These are phyloP conservation scores for Botrytis paeoniae DNA, from an alignment of 2,329 filamentous ascomycete genomes.

Conservation along the genomic window DNA sequence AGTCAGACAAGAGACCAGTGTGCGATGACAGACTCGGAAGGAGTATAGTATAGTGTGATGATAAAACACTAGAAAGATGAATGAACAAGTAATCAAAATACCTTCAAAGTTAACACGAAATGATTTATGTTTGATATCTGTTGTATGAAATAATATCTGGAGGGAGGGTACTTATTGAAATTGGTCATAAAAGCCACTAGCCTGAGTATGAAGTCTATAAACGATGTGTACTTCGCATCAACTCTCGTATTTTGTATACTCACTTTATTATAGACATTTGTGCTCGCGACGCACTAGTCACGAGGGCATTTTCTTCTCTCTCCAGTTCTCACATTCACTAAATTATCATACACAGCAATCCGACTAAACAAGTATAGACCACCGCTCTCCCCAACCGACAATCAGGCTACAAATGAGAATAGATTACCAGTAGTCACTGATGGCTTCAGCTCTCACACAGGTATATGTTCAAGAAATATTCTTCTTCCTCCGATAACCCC, in stretches of 20 bases:
- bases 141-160: neutral
- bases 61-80: neutral
- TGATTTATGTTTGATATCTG: neutral
- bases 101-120: neutral
- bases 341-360: neutral
- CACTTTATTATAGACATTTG: neutral
- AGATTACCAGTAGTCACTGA: neutral
- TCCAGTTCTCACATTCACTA: neutral
- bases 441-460: too few species aligned
- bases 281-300: neutral
- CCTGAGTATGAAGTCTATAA: neutral
- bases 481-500: too few species aligned
- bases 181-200: neutral
- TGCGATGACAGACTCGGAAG: neutral
- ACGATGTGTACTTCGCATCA: neutral
- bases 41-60: neutral
- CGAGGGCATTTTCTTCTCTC: neutral
- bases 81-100: neutral
- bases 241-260: neutral
- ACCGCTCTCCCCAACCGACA: neutral
- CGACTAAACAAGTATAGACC: neutral
- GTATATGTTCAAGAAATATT: neutral
- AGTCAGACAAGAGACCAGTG: neutral
- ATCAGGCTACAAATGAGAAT: neutral
- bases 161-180: neutral